These are phyloP conservation scores for Pseudogymnoascus pannorum DNA, from an alignment of 2,329 filamentous ascomycete genomes.

Conservation along the genomic window DNA sequence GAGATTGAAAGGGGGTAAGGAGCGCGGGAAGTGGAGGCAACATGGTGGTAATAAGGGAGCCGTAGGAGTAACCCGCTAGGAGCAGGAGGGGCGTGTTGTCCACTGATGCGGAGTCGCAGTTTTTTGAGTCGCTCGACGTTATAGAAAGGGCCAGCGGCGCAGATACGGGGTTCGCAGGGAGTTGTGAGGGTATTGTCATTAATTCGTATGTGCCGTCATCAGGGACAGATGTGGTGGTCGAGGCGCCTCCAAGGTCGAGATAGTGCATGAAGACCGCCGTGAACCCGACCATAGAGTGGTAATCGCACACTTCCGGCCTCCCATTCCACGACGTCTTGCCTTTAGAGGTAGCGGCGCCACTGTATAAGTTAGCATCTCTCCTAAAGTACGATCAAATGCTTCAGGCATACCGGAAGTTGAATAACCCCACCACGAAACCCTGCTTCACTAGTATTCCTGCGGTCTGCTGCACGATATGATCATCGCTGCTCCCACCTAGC, in stretches of 20 bases:
- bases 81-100: conserved; percentile 39
- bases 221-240: conserved; percentile 12
- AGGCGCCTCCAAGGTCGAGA: neutral
- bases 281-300: conserved; percentile 74
- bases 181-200: conserved; percentile 22
- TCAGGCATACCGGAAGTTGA: conserved; percentile 71
- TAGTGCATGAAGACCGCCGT: conserved; percentile 62
- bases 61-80: conserved; percentile 83
- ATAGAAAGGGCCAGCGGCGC: neutral
- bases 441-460: conserved; percentile 52
- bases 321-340: conserved; percentile 84
- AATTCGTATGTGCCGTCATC: conserved; percentile 19
- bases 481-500: conserved; percentile 78
- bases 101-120: neutral
- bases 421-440: conserved; percentile 74
- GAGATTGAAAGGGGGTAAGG: conserved; percentile 49
- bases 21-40: conserved; percentile 55
- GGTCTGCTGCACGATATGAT: conserved; percentile 63
- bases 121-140: neutral
- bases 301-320: conserved; percentile 73
- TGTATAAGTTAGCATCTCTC: conserved; percentile 30
- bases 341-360: conserved; percentile 67
- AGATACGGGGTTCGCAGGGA: neutral
- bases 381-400: conserved; percentile 16
- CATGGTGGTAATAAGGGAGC: conserved; percentile 70